These are phyloP conservation scores for Quercus wislizeni DNA, from an alignment of 306 rosid genomes.

Conservation along the genomic window DNA sequence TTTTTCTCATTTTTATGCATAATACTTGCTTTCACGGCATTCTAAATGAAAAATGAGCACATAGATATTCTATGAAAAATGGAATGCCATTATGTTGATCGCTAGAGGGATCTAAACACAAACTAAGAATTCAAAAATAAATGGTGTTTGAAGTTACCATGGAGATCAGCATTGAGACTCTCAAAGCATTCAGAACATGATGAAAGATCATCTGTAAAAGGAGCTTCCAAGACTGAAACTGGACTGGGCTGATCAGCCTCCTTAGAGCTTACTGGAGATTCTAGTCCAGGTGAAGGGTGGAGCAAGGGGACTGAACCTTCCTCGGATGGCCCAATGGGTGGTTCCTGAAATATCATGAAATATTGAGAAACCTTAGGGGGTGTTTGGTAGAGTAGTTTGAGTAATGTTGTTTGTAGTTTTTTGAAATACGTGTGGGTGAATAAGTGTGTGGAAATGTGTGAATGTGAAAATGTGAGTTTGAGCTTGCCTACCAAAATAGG, in stretches of 20 bases:
- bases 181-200: slow-evolving; percentile 89
- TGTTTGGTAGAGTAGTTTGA: too few relatives aligned
- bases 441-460: too few relatives aligned
- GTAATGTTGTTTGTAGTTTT: too few relatives aligned
- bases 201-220: slow-evolving; percentile 76
- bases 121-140: background rate
- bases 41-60: background rate
- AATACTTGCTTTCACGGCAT: background rate
- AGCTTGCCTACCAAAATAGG: too few relatives aligned
- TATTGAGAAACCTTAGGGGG: slow-evolving; percentile 5
- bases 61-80: background rate
- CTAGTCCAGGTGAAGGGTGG: slow-evolving; percentile 41
- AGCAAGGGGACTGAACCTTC: slow-evolving; percentile 42
- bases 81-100: background rate
- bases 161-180: slow-evolving; percentile 83
- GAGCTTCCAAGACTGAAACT: slow-evolving; percentile 82
- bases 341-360: slow-evolving; percentile 55
- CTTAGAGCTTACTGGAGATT: slow-evolving; percentile 59
- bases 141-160: slow-evolving; percentile 52
- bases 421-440: too few relatives aligned
- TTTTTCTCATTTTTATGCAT: background rate
- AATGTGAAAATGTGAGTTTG: too few relatives aligned
- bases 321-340: slow-evolving; percentile 30
- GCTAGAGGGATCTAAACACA: background rate
- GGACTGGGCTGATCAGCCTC: slow-evolving; percentile 98